These are phyloP conservation scores for Cochlearia excelsa DNA, from an alignment of 345 rosid genomes.

Conservation along the genomic window DNA sequence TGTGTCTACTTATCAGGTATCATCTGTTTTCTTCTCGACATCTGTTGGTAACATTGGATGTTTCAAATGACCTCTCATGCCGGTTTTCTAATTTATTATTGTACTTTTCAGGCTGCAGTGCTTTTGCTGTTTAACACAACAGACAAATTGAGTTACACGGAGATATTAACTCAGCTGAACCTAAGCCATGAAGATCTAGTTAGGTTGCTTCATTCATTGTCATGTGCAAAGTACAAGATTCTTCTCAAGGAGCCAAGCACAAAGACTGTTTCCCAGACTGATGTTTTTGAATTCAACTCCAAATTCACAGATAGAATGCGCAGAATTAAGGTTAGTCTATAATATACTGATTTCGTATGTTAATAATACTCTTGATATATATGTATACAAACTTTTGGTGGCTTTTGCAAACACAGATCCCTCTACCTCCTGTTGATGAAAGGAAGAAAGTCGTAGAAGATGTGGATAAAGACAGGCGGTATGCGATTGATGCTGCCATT, in stretches of 20 bases:
- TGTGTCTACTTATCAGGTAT: constrained; percentile 76
- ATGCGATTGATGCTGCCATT: constrained; percentile 94
- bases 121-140: constrained; percentile 79
- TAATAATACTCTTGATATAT: background rate
- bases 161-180: constrained; percentile 78
- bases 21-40: background rate
- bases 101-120: constrained; percentile 64
- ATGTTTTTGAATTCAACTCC: constrained; percentile 63
- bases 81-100: constrained; percentile 2
- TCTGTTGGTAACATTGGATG: background rate
- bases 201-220: constrained; percentile 84
- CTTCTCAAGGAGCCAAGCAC: constrained; percentile 63
- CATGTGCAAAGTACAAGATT: constrained; percentile 81
- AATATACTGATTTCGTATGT: background rate
- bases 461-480: constrained; percentile 85
- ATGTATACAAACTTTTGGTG: background rate
- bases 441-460: constrained; percentile 92
- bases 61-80: background rate
- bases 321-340: constrained; percentile 73
- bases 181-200: constrained; percentile 79
- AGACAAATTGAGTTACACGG: constrained; percentile 72
- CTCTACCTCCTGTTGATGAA: constrained; percentile 92
- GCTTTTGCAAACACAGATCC: constrained; percentile 52
- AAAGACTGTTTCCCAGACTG: constrained; percentile 54
- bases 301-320: constrained; percentile 87